Evolutionary conservation across 805 yeast genomes (phyloP).

Genomic region (Candida sonorensis): DNA sequence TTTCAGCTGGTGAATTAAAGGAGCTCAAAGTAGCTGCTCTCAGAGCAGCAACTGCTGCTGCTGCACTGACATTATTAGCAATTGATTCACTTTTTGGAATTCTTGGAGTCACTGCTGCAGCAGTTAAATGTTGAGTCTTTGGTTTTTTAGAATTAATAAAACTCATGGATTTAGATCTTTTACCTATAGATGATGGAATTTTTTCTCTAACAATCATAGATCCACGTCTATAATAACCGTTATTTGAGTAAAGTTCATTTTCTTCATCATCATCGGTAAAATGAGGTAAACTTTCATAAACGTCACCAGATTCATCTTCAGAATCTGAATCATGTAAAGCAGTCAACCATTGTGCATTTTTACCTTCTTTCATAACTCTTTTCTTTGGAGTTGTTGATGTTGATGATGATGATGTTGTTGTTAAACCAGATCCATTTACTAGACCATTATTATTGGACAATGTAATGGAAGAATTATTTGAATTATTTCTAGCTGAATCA

Average conservation of each 20-base stretch:
- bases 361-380: conserved; percentile 5
- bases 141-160: conserved; percentile 47
- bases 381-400: no score
- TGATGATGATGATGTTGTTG: no score
- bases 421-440: conserved; percentile 1
- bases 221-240: conserved; percentile 25
- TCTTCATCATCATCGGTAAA: conserved; percentile 33
- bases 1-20: conserved; percentile 33
- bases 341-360: conserved; percentile 7
- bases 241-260: conserved; percentile 14
- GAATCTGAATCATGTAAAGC: conserved; percentile 24
- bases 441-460: no score
- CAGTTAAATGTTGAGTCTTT: conserved; percentile 43
- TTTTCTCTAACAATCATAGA: conserved; percentile 29
- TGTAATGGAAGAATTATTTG: not conserved
- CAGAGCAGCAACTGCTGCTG: conserved; percentile 69
- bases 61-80: conserved; percentile 54
- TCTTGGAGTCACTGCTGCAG: conserved; percentile 81
- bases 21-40: conserved; percentile 60
- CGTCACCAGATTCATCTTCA: conserved; percentile 36
- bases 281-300: conserved; percentile 24
- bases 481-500: not conserved
- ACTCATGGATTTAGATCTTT: conserved; percentile 63
- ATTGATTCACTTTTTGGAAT: conserved; percentile 52
- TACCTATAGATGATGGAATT: conserved; percentile 35